phyloP scores from a whole-genome alignment of 305 asterid species.

The Solanum chacoense region DNA sequence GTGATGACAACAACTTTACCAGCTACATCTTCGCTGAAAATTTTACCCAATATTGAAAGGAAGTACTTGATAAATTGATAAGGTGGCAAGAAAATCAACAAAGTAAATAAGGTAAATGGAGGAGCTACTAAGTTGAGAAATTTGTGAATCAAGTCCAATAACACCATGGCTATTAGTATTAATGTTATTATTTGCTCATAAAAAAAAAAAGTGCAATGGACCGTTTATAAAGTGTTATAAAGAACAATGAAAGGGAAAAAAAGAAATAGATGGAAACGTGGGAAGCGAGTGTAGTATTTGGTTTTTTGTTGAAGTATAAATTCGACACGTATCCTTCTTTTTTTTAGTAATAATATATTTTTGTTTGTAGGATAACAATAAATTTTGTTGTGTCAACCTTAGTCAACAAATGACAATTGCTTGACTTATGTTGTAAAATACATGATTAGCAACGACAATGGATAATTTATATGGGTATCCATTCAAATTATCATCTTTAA shows the following conservation, averaged over 20 bases:
- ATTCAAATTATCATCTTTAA: too few relatives aligned
- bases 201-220: neutral
- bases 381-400: neutral
- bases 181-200: too few relatives aligned
- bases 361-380: neutral
- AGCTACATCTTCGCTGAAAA: conserved; percentile 52
- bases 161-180: neutral
- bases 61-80: conserved; percentile 45
- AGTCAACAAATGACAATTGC: neutral
- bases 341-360: too few relatives aligned
- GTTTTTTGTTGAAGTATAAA: neutral
- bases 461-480: too few relatives aligned
- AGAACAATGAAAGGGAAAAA: neutral
- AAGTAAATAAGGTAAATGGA: conserved; percentile 56
- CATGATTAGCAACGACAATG: too few relatives aligned
- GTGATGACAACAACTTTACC: conserved; percentile 71
- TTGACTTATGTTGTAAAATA: too few relatives aligned
- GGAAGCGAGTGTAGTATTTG: neutral
- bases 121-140: conserved; percentile 62
- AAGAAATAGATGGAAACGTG: neutral
- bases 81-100: conserved; percentile 54
- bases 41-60: conserved; percentile 33
- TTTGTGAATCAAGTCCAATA: conserved; percentile 43
- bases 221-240: neutral
- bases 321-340: neutral